A percentile compares a stretch with the other conserved stretches of the same genome.
Conservation (phyloP, 495 filamentous ascomycete genomes). For the Trichocladium uniseriatum region DNA sequence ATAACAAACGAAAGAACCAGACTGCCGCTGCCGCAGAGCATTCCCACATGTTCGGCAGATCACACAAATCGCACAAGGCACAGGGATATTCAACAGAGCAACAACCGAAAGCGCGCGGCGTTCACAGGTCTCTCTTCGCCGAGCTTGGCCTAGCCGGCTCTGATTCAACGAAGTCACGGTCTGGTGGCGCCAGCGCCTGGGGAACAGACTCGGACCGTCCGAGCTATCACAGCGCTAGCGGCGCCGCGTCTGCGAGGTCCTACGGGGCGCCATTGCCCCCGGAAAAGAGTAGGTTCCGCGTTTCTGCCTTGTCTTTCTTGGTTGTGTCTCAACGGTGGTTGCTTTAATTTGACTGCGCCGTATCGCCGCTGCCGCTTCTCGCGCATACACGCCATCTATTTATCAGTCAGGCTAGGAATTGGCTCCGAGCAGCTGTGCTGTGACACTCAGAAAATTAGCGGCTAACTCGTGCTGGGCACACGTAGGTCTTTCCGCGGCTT, state of each 20-base stretch:
- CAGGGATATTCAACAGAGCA: constrained; percentile 32
- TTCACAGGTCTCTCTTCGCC: constrained; percentile 29
- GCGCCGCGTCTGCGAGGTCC: constrained; percentile 19
- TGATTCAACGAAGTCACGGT: constrained; percentile 31
- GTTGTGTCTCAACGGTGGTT: background rate
- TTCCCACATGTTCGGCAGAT: constrained; percentile 43
- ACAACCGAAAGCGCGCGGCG: constrained; percentile 21
- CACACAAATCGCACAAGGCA: constrained; percentile 24
- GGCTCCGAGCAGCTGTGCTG: background rate
- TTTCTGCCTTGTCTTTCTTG: background rate
- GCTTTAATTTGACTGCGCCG: background rate
- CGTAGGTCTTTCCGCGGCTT: constrained; percentile 32
- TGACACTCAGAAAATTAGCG: too few relatives aligned
- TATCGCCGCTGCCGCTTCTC: background rate
- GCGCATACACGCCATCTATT: background rate
- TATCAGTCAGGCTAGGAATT: background rate
- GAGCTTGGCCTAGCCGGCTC: constrained; percentile 32
- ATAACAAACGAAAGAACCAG: background rate
- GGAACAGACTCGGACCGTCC: constrained; percentile 28
- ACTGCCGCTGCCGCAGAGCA: constrained; percentile 8
- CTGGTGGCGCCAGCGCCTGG: constrained; percentile 24
- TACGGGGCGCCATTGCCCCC: constrained; percentile 27
- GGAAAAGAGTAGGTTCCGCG: constrained; percentile 36
- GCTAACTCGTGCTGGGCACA: background rate
- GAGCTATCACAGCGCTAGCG: constrained; percentile 19